phyloP scores from a whole-genome alignment of 768 basidiomycete species.

The Tricholoma bakamatsutake region DNA sequence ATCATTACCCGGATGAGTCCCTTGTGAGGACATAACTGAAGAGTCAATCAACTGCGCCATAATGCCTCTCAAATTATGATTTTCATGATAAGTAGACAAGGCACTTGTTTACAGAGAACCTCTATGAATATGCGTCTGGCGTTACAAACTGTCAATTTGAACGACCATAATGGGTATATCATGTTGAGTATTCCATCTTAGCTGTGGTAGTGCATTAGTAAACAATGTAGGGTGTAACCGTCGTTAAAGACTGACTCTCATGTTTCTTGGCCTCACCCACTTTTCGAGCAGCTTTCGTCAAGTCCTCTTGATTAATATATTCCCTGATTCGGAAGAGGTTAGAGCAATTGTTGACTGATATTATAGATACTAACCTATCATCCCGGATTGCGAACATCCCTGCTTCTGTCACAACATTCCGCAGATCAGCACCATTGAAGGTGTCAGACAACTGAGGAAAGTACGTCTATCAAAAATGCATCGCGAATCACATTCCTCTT shows the following conservation, averaged over 20 bases:
- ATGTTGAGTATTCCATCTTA: slow-evolving; percentile 50
- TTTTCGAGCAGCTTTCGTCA: slow-evolving; percentile 94
- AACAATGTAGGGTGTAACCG: neutral
- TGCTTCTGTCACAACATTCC: slow-evolving; percentile 92
- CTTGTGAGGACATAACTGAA: too few relatives aligned
- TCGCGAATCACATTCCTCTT: slow-evolving; percentile 7
- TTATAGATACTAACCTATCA: slow-evolving; percentile 55
- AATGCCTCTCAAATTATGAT: too few relatives aligned
- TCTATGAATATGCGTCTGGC: neutral
- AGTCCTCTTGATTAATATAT: slow-evolving; percentile 89
- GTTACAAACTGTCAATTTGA: neutral
- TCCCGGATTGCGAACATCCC: slow-evolving; percentile 99
- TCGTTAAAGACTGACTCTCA: slow-evolving; percentile 61
- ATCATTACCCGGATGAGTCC: too few relatives aligned
- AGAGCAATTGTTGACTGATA: neutral
- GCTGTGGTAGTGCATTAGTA: slow-evolving; percentile 23
- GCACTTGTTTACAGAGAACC: neutral
- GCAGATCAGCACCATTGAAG: slow-evolving; percentile 95
- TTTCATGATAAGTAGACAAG: too few relatives aligned
- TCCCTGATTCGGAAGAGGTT: slow-evolving; percentile 43
- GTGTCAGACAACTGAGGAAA: slow-evolving; percentile 66
- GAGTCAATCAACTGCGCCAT: too few relatives aligned
- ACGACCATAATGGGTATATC: slow-evolving; percentile 11
- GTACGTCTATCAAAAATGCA: neutral
- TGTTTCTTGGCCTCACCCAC: slow-evolving; percentile 97